phyloP scores from a whole-genome alignment of 2,329 filamentous ascomycete species.

The Talaromyces sp. region DNA sequence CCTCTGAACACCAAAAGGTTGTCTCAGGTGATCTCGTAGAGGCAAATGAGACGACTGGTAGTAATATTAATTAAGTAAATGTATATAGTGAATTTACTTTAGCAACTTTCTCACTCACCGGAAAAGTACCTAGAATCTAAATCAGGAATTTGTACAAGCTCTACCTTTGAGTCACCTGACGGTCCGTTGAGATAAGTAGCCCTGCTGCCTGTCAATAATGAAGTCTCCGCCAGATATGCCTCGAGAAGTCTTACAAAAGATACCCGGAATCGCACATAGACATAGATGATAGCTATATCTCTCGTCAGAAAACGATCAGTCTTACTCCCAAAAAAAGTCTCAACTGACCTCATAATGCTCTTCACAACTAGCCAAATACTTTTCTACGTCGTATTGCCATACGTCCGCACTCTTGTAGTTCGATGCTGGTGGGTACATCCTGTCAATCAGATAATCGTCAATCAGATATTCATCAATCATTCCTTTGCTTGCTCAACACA shows the following conservation, averaged over 20 bases:
- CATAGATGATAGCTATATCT: slow-evolving; percentile 25
- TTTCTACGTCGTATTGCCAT: background rate
- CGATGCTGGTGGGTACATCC: background rate
- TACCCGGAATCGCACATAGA: slow-evolving; percentile 36
- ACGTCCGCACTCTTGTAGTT: background rate
- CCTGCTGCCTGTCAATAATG: background rate
- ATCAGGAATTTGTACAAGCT: background rate
- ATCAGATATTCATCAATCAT: background rate
- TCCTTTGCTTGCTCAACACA: background rate
- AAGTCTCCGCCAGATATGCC: too few relatives aligned
- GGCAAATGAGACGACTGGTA: too few relatives aligned
- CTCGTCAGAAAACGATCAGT: background rate
- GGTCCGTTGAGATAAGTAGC: background rate
- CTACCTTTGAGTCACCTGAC: background rate
- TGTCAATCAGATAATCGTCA: background rate
- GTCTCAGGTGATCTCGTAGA: slow-evolving; percentile 11
- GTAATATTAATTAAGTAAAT: too few relatives aligned
- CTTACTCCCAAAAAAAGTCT: background rate
- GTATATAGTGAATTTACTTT: background rate
- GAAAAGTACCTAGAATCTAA: background rate
- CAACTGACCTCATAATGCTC: background rate
- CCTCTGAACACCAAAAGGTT: slow-evolving; percentile 37
- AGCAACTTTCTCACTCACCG: background rate
- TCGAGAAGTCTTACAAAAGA: slow-evolving; percentile 28
- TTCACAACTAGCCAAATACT: background rate